Evolutionary conservation across 768 basidiomycete species (phyloP), one percentile per base, ranked within the genome.

Genomic region (Fomitopsis serialis): DNA sequence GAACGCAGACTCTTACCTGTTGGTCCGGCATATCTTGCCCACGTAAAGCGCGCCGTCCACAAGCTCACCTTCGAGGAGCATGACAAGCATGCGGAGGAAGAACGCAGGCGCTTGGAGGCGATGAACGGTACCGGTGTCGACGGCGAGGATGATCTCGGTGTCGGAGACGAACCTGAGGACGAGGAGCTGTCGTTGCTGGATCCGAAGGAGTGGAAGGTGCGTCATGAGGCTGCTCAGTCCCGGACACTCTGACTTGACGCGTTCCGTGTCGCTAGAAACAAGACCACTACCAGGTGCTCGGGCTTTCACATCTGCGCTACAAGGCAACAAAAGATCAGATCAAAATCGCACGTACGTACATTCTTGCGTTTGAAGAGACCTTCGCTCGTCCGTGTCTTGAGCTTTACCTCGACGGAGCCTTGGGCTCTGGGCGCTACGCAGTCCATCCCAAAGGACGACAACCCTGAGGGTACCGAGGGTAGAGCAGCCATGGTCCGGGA

Each of bases 201-300:
- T 74, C 91, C 96, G 6, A 98, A 98, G 71, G 93, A 96, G 66
- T 98, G 97, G 96, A 99, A 98, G 81, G 91, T 89, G 58, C 40
- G 74, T 63, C 43, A 34, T 21, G 29, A 32, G 36, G 21, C 34
- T 34, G 24, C 27, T 36, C 25, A 7, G 21, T 36, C 17, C 9
- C 11, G 40, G 12, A 35, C 12, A 40, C 37, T 32, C 35, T 34
- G 52, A 48, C 32, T 47, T 21, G 27, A 23, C 36, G 42, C 34
- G 21, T 22, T 36, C 10, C 17, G 54, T 8, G n/a, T 46, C 29
- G 29, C 21, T 61, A 94, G 89, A 94, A 96, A 83, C 97, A 98
- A 81, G 96, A 99, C 68, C 91, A 98, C 67, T 99, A 99, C 66
- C 90, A 90, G 52, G 92, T 99, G 37, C 86, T 99, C 50, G 97